Percentiles rank a stretch among this genome's conserved stretches.
Conservation (phyloP, 371 early-diverging fungal genomes). For the Parasitella parasitica region DNA sequence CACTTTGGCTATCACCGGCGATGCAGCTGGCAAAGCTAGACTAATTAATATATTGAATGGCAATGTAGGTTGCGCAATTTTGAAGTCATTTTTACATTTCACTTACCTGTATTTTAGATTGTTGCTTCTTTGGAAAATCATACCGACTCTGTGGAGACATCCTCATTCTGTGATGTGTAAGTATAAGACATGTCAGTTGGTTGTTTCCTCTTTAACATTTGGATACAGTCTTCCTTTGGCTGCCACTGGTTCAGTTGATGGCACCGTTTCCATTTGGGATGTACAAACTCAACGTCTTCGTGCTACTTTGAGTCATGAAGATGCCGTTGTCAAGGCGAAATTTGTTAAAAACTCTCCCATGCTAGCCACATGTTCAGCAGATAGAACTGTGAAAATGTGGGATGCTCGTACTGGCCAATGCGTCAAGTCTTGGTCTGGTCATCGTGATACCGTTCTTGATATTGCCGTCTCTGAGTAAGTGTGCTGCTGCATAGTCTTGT, state of each 20-base stretch:
- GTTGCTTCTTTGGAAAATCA: slow-evolving; percentile 78
- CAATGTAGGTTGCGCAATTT: slow-evolving; percentile 36
- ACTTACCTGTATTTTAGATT: slow-evolving; percentile 43
- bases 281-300: slow-evolving; percentile 72
- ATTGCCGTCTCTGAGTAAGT: slow-evolving; percentile 69
- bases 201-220: too few relatives aligned
- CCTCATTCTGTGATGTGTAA: slow-evolving; percentile 63
- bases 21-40: slow-evolving; percentile 75
- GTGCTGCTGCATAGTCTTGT: background rate
- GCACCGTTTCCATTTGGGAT: slow-evolving; percentile 87
- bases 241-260: slow-evolving; percentile 89
- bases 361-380: slow-evolving; percentile 73
- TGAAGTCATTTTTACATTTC: background rate
- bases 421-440: slow-evolving; percentile 77
- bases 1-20: slow-evolving; percentile 79
- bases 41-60: slow-evolving; percentile 76
- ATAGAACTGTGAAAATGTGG: slow-evolving; percentile 81
- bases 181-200: too few relatives aligned
- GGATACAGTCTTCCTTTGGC: slow-evolving; percentile 55
- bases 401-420: slow-evolving; percentile 80
- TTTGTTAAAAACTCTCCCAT: slow-evolving; percentile 70
- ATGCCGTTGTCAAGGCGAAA: slow-evolving; percentile 79
- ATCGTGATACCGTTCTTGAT: slow-evolving; percentile 84
- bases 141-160: slow-evolving; percentile 76
- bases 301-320: slow-evolving; percentile 70